Conservation (phyloP, 257 asterid species). For the Ophiorrhiza pumila region DNA sequence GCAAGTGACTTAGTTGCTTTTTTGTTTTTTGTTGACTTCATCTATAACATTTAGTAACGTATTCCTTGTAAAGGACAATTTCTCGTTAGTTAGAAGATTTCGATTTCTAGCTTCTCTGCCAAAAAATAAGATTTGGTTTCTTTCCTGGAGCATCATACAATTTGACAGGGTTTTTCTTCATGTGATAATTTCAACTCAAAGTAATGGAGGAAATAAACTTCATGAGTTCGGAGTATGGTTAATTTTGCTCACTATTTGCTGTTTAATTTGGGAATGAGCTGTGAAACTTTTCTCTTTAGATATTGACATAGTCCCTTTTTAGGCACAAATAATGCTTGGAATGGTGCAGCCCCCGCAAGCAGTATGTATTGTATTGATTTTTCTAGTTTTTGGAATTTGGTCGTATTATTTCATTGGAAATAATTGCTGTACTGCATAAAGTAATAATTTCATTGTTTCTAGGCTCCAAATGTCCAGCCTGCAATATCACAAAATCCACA, state of each 20-base stretch:
- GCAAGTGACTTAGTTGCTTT: neutral
- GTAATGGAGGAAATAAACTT: neutral
- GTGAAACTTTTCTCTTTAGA: constrained; percentile 10
- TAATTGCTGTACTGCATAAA: constrained; percentile 15
- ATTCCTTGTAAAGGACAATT: neutral
- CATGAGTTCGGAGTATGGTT: neutral
- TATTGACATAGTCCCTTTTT: constrained; percentile 24
- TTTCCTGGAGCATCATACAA: neutral
- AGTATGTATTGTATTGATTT: constrained; percentile 40
- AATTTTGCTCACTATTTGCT: neutral
- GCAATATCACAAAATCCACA: constrained; percentile 51
- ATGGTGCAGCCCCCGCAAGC: constrained; percentile 85
- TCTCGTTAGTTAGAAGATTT: neutral
- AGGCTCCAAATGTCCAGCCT: constrained; percentile 53
- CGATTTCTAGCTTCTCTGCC: neutral
- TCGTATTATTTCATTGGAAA: constrained; percentile 12
- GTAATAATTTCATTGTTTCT: constrained; percentile 20
- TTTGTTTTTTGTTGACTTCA: neutral
- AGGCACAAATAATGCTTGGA: constrained; percentile 98
- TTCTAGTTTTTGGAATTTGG: constrained; percentile 4
- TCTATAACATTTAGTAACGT: neutral
- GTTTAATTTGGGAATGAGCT: neutral
- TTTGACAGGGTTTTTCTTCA: neutral
- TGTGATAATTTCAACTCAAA: neutral
- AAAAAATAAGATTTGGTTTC: no score